A percentile compares a stretch with the other conserved stretches of the same genome.
Conservation (phyloP, 345 rosid genomes). For the Toxicodendron radicans region DNA sequence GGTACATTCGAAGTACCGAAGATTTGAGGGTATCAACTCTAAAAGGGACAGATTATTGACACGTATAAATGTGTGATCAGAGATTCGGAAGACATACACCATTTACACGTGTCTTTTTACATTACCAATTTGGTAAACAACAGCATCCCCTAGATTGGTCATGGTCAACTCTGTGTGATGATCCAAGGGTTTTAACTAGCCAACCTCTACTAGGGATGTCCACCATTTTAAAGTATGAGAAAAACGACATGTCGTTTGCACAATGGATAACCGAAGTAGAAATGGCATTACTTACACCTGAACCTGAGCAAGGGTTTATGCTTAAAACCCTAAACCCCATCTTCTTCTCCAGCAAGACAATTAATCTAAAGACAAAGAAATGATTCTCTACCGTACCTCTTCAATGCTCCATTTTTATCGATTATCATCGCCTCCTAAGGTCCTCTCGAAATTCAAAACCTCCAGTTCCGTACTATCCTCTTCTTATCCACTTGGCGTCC, state of each 20-base stretch:
- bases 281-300: not conserved
- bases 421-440: conserved; percentile 39
- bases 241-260: not conserved
- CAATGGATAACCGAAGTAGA: not conserved
- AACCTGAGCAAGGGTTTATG: conserved; percentile 1
- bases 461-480: conserved; percentile 28
- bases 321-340: conserved; percentile 48
- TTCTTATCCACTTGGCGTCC: conserved; percentile 27
- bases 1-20: not conserved
- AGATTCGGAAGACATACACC: too few species aligned
- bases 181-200: too few species aligned
- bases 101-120: too few species aligned
- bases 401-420: conserved; percentile 43
- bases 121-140: too few species aligned
- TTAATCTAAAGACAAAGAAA: conserved; percentile 1
- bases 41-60: not conserved
- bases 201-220: too few species aligned
- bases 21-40: not conserved
- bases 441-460: conserved; percentile 40
- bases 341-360: not conserved
- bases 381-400: conserved; percentile 50
- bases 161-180: too few species aligned
- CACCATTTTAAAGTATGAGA: too few species aligned
- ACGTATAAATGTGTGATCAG: not conserved
- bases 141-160: too few species aligned